Evolutionary conservation across 306 rosid species (phyloP), one percentile per base, ranked within the genome.

Genomic region (Sechiopsis laciniata): DNA sequence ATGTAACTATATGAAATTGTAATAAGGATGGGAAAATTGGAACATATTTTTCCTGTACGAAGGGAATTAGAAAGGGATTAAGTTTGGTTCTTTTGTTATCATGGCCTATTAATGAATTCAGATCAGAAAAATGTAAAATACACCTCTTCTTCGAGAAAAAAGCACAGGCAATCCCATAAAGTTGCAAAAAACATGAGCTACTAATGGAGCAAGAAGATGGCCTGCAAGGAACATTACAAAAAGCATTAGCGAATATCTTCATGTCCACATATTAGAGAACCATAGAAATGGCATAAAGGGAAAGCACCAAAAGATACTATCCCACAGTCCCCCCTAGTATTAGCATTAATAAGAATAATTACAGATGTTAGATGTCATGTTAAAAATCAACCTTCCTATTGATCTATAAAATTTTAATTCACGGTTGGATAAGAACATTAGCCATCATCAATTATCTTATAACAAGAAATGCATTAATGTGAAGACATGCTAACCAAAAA

Each of bases 81-180:
- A 2, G 75, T 55, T 26, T 55, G 35, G 48, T 68, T 32, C 37
- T 32, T 32, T 32, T 32, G 37, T 32, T 32, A 32, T 32, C 37
- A 29, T 3, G 37, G 52, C 17, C 26, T 12, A 55, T 32, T 9
- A 10, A 46, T 5, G n/a, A 62, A 59, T 9, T 21, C n/a, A 56
- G 22, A 35, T 71, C 12, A 69, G 37, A 51, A 79, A 48, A 79
- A 48, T 5, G 64, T 66, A 67, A 37, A 29, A 65, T 87, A 56
- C 87, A 91, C 37, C 50, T 55, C 99, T 96, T 77, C 80, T 86
- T 20, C 35, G 75, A 13, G 95, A 86, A 81, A 80, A 83, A 56
- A 89, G 42, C 37, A 63, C 83, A 37, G 99, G 97, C 81, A 89
- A 81, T 77, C 97, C 99, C 99, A 95, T 89, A 77, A 84, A 85